Evolutionary conservation across 1,284 basidiomycete genomes (phyloP).

Genomic region (Fomitopsis palustris): DNA sequence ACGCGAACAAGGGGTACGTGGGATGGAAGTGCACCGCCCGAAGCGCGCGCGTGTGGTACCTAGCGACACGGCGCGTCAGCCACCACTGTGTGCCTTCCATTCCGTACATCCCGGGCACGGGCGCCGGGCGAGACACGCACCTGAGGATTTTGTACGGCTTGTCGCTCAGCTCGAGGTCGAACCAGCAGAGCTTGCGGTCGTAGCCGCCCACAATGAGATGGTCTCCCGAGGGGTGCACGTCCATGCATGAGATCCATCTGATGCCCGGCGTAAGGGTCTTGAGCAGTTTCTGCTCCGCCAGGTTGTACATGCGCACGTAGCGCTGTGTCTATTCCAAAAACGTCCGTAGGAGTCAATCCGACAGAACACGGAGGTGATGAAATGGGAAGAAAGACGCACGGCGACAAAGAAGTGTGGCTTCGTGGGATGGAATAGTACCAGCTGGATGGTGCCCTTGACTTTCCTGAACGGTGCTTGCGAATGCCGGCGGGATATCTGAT

Average conservation of each 20-base stretch:
- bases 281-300: constrained; percentile 89
- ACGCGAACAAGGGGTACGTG: constrained; percentile 93
- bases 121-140: constrained; percentile 32
- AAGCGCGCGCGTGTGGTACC: constrained; percentile 92
- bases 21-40: constrained; percentile 91
- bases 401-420: constrained; percentile 98
- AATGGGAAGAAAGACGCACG: constrained; percentile 42
- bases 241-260: constrained; percentile 96
- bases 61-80: constrained; percentile 26
- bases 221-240: constrained; percentile 93
- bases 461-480: constrained; percentile 98
- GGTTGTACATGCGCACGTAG: constrained; percentile 94
- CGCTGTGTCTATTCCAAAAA: constrained; percentile 74
- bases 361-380: neutral
- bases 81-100: neutral
- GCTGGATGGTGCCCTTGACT: constrained; percentile 86
- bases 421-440: constrained; percentile 91
- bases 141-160: constrained; percentile 97
- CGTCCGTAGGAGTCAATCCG: neutral
- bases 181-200: constrained; percentile 98
- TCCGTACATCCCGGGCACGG: neutral
- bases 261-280: constrained; percentile 93
- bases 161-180: constrained; percentile 93
- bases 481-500: constrained; percentile 90
- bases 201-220: constrained; percentile 97